Base-by-base conservation (phyloP, 345 rosid genomes). In the Eucalyptus cloeziana region DNA sequence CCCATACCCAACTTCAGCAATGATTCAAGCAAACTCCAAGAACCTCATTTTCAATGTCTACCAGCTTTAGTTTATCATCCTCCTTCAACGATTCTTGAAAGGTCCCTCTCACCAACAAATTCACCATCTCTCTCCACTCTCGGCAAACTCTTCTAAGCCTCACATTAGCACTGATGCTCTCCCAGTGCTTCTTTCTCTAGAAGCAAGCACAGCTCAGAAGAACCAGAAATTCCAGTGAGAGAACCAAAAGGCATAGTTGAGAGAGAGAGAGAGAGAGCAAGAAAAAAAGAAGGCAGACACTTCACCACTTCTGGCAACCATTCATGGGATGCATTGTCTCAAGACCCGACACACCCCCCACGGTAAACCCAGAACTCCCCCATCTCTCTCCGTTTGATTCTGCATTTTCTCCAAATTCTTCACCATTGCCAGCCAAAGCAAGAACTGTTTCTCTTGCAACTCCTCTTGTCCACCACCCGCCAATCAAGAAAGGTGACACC, bases 381-480 rank as follows among this genome's bases (percentile, higher is more conserved):
- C 85, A 91, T 86, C 88, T 89, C 54, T 56, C 94, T 47, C 67
- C 89, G 24, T 52, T 51, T 21, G 62, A 71, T n/a, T 49, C 90
- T 71, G n/a, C 86, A 31, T 54, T 86, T 13, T 64, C 91, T 87
- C 90, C 95, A 33, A 87, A 92, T 45, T 86, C 88, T 21, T 90
- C 91, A n/a, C 54, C 92, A 52, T 89, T 92, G 2, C 90, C 47
- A 40, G 47, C 85, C 47, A 40, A 22, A 76, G 85, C 92, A 9
- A 92, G 94, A 92, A 95, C 96, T 47, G 92, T 96, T 44, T 96
- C 98, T 15, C 94, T 94, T 52, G 93, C 94, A 22, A 91, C 95
- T 69, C 98, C 98, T 37, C 88, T 96, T 45, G 96, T 97, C 88
- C 99, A 97, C 87, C 99, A 97, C 88, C 99, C 96, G 15, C 99